Evolutionary conservation across 2,329 filamentous ascomycete species (phyloP), one percentile per base, ranked within the genome.

Genomic region (Colletotrichum sp.): DNA sequence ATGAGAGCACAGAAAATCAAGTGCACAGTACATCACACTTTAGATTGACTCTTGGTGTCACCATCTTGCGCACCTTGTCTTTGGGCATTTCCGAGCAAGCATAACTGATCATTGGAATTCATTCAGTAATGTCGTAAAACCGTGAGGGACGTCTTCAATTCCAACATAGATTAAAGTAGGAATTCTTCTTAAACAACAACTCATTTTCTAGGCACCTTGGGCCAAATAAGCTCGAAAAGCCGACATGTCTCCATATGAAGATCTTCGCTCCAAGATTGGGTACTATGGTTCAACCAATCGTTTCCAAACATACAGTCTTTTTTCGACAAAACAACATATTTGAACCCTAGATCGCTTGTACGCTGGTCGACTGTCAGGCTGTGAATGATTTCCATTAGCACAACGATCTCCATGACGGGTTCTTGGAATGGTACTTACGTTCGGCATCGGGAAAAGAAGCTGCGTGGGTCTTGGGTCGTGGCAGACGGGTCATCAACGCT

Each of bases 11-110:
- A 49, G 44, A 49, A 49, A n/a, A 49, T 13, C 44, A 49, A 49
- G 18, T n/a, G 0, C 44, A 4, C 2, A 49, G 10, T 49, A 7
- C 2, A 13, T 12, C 1, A 49, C 0, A 49, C 2, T 49, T 13
- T 3, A 21, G n/a, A 49, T n/a, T 21, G 18, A 1, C 6, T 49
- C 6, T 8, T 49, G n/a, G n/a, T 49, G n/a, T 21, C 13, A n/a
- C 44, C n/a, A 1, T 13, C 44, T 8, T 21, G n/a, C n/a, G 18
- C 2, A 10, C 2, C n/a, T 49, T 49, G 10, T 21, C n/a, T 49
- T 49, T 8, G 18, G 6, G 0, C 18, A n/a, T 49, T 49, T 21
- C 44, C 18, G 5, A 12, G 18, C 9, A 49, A 49, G 9, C 18
- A 49, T 49, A 10, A 49, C 10, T n/a, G 5, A 12, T 12, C 18